These are phyloP conservation scores for Anastatica hierochuntica DNA, from an alignment of 345 rosid genomes.

Conservation along the genomic window DNA sequence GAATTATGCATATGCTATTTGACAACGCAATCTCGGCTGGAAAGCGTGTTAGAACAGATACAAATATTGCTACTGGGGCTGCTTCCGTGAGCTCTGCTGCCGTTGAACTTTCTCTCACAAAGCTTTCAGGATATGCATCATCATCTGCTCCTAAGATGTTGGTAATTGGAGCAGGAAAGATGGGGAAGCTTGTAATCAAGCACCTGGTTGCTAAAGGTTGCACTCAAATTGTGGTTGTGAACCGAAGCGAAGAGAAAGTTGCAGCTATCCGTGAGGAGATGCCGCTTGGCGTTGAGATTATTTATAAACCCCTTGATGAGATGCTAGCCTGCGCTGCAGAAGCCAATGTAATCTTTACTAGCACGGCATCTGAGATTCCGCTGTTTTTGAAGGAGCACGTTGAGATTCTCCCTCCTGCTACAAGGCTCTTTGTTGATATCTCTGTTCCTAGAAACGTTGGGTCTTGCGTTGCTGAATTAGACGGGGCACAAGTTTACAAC, in stretches of 20 bases:
- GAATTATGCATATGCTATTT: slow-evolving; percentile 55
- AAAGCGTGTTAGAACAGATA: slow-evolving; percentile 63
- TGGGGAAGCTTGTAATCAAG: slow-evolving; percentile 79
- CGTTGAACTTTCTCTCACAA: slow-evolving; percentile 59
- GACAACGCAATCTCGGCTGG: slow-evolving; percentile 65
- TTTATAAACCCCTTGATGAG: slow-evolving; percentile 53
- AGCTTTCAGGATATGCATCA: slow-evolving; percentile 40
- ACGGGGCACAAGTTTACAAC: slow-evolving; percentile 59
- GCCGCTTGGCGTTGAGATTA: slow-evolving; percentile 46
- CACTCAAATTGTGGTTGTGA: slow-evolving; percentile 49
- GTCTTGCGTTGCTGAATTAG: slow-evolving; percentile 54
- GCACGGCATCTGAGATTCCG: slow-evolving; percentile 81
- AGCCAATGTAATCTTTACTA: slow-evolving; percentile 84
- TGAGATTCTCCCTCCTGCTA: slow-evolving; percentile 44
- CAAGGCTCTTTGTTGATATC: slow-evolving; percentile 78
- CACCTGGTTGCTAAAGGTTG: slow-evolving; percentile 75
- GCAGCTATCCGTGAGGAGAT: slow-evolving; percentile 61
- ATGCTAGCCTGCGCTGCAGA: slow-evolving; percentile 71
- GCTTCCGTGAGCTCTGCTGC: slow-evolving; percentile 82
- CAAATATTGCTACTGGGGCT: slow-evolving; percentile 64
- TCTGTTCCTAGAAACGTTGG: slow-evolving; percentile 91
- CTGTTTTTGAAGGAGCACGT: slow-evolving; percentile 65
- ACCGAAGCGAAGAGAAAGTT: slow-evolving; percentile 72
- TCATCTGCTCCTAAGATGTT: slow-evolving; percentile 47
- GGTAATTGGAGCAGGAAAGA: slow-evolving; percentile 69